Conservation (phyloP, 345 rosid genomes). For the Gossypium rotundifolium region DNA sequence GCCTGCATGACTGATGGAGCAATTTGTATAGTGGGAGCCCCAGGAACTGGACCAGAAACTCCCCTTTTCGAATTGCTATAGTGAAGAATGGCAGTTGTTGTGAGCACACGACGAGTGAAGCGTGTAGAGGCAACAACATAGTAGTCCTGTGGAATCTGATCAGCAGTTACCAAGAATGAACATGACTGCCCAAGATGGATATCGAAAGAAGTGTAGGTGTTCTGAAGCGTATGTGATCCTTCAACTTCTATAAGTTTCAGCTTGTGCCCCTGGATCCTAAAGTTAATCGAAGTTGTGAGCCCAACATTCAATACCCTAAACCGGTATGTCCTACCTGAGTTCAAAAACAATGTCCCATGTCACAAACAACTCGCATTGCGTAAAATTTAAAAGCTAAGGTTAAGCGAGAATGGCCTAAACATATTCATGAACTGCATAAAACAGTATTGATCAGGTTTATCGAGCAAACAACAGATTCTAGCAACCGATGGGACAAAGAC, state of each 20-base stretch:
- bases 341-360: neutral
- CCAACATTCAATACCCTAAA: slow-evolving; percentile 91
- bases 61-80: slow-evolving; percentile 63
- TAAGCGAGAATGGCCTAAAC: neutral
- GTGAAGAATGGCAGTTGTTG: slow-evolving; percentile 76
- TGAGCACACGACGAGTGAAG: slow-evolving; percentile 62
- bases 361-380: neutral
- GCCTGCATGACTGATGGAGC: slow-evolving; percentile 79
- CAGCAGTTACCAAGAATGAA: slow-evolving; percentile 80
- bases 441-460: neutral
- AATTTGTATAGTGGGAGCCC: slow-evolving; percentile 57
- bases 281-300: slow-evolving; percentile 55
- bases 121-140: slow-evolving; percentile 71
- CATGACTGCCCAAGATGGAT: slow-evolving; percentile 86
- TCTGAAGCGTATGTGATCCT: slow-evolving; percentile 86
- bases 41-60: slow-evolving; percentile 72
- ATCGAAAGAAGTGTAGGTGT: slow-evolving; percentile 56
- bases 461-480: neutral
- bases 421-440: neutral
- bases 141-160: slow-evolving; percentile 70
- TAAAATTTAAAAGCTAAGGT: neutral
- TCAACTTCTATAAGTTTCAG: slow-evolving; percentile 86
- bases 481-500: neutral
- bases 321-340: slow-evolving; percentile 73
- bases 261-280: slow-evolving; percentile 79